These are phyloP conservation scores for Stephania japonica DNA, from an alignment of 164 flowering plant genomes.

Conservation along the genomic window DNA sequence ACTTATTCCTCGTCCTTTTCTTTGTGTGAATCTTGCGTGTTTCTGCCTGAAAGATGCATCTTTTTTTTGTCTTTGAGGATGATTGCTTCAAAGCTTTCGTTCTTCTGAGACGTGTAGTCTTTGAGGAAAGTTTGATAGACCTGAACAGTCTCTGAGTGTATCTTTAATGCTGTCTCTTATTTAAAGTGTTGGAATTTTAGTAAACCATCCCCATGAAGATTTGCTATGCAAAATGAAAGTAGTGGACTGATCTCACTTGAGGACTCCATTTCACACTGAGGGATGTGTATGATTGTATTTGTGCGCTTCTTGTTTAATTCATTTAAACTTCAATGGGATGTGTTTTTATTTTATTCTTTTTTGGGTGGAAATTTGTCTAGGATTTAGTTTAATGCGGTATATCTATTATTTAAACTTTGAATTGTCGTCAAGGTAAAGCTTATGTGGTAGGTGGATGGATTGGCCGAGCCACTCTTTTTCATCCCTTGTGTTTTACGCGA, in stretches of 20 bases:
- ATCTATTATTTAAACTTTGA: too few species aligned
- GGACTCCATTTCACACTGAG: constrained; percentile 5
- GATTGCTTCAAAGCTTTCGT: background rate
- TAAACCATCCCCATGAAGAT: constrained; percentile 8
- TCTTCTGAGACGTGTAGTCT: background rate
- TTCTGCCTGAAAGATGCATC: background rate
- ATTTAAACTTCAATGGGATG: too few species aligned
- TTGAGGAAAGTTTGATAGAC: background rate
- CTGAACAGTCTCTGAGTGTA: background rate
- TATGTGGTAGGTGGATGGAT: too few species aligned
- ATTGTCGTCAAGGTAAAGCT: too few species aligned
- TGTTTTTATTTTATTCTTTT: too few species aligned
- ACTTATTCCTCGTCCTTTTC: background rate
- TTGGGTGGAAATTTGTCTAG: too few species aligned
- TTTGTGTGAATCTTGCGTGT: background rate
- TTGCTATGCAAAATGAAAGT: constrained; percentile 7
- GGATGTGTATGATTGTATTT: constrained; percentile 6
- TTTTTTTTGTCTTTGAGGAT: background rate
- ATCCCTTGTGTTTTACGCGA: too few species aligned
- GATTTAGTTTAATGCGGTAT: too few species aligned
- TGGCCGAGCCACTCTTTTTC: too few species aligned
- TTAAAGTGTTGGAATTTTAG: background rate
- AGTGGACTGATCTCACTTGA: constrained; percentile 16
- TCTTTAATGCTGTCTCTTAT: background rate
- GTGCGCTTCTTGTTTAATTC: background rate